Base-by-base conservation (phyloP, 2,329 filamentous ascomycete genomes). In the Colletotrichum nymphaeae region DNA sequence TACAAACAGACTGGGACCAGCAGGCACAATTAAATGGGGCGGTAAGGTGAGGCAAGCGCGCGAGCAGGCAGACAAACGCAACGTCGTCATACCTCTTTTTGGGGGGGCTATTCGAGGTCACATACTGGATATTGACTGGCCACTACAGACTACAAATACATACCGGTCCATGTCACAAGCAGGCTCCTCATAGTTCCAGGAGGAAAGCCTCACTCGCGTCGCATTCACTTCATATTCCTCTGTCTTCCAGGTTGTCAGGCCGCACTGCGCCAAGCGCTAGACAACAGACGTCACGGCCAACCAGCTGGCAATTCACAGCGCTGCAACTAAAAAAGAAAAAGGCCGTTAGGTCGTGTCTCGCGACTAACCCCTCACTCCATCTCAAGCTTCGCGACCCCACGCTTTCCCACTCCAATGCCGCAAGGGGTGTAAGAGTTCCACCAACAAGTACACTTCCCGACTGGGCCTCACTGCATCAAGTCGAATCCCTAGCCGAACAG, bases 91-190 rank as follows among this genome's bases (percentile, higher is more conserved):
- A 71, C 49, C 46, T 56, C 63, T 16, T 32, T 24, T 28, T 65
- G 7, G n/a, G 60, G 32, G 24, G 60, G 19, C 22, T 49, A 42
- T 42, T 53, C 16, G 16, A 49, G 19, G 62, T 26, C 22, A 52
- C 49, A n/a, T 11, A 57, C n/a, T 66, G 49, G 62, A 63, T 60
- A 59, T 71, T 66, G 22, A 70, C 65, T 56, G 67, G 60, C 37
- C 60, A 55, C 30, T 62, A 37, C 71, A 70, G 71, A 66, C 71
- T 71, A 71, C 67, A 70, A 62, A 70, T 66, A 71, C 56, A 66
- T 67, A 52, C 46, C 26, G 56, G 49, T 24, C 60, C 52, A 67
- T 60, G 46, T 66, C 56, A 65, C 70, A 60, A 46, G 60, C 56
- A 66, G 19, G n/a, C n/a, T 57, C 32, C 28, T 66, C 16, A 19